Conservation (phyloP, 352 stramenopile genomes). For the Globisporangium cystogenes region DNA sequence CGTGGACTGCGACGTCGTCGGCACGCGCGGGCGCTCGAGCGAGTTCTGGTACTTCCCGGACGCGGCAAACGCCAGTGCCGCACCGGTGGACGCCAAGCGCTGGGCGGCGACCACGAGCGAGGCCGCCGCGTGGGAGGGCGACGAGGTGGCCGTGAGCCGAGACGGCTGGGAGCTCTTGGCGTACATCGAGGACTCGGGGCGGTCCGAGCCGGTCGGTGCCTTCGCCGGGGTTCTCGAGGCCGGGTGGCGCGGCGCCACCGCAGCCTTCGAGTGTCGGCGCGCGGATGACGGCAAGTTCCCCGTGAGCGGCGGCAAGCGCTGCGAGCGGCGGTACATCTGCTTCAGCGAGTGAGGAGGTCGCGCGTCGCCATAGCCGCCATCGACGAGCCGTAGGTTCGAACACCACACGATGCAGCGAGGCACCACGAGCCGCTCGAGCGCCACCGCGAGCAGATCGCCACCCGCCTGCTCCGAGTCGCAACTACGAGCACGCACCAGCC, state of each 20-base stretch:
- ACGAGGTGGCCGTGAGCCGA: constrained; percentile 6
- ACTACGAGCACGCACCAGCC: constrained; percentile 72
- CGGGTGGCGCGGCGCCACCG: neutral
- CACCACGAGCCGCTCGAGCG: constrained; percentile 85
- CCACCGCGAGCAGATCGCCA: constrained; percentile 91
- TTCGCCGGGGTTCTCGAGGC: constrained; percentile 9
- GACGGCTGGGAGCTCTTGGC: constrained; percentile 3
- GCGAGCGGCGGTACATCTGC: constrained; percentile 11
- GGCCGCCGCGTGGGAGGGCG: constrained; percentile 2
- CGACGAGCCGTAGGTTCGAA: too few relatives aligned
- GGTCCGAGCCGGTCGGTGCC: neutral
- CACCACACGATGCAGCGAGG: too few relatives aligned
- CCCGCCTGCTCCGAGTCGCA: constrained; percentile 85
- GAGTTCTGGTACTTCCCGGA: constrained; percentile 14
- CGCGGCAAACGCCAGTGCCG: constrained; percentile 1
- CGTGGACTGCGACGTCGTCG: constrained; percentile 7
- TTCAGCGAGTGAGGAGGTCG: constrained; percentile 9
- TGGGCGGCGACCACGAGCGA: neutral
- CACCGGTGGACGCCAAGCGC: neutral
- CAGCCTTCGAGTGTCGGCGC: constrained; percentile 11
- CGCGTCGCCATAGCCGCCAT: too few relatives aligned
- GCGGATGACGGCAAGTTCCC: constrained; percentile 4
- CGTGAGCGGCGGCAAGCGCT: neutral
- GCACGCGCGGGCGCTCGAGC: constrained; percentile 1
- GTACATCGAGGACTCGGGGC: constrained; percentile 11